Base-by-base conservation (phyloP, 202 grass and related monocot species). In the Schoenoplectus triqueter region DNA sequence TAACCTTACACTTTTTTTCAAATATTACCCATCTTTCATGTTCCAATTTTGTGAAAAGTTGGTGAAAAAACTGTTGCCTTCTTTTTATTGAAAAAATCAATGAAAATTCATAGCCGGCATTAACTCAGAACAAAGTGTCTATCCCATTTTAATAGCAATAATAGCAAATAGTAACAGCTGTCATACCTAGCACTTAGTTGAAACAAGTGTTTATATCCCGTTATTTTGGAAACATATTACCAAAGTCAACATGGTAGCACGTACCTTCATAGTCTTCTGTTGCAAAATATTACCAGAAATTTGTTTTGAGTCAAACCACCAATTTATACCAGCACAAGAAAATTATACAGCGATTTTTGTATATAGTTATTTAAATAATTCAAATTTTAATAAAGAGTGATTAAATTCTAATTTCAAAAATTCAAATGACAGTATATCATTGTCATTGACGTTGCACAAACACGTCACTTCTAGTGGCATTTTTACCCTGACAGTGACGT, bases 211-310 rank as follows among this genome's bases (percentile, higher is more conserved):
- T 39, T 31, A 76, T 55, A 14, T 46, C 50, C 72, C 50, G 1
- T 56, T 75, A 11, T 31, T 75, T 76, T 55, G 50, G 72, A 76
- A 39, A 56, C 50, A 76, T 56, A 31, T 76, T 19, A 76, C 10
- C 6, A 39, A 59, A 76, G 11, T 15, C 1, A 7, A 78, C 74
- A 56, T 40, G 22, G 11, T 57, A 57, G 52, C 10, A 76, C 39
- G 49, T 7, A 4, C 21, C 49, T 57, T 57, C 22, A 78, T 40
- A 13, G 57, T 78, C 51, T 60, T 78, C 60, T 78, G 74, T 59
- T 61, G 74, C 52, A 44, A 78, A 42, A 17, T 78, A 42, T 60
- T 42, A 78, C 31, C 15, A 1, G 56, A 59, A 59, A 11, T 59
- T 31, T 31, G 31, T 31, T 31, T 31, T 31, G 31, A 31, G 31